Conservation (phyloP, 306 rosid genomes). For the Bauhinia variegata region DNA sequence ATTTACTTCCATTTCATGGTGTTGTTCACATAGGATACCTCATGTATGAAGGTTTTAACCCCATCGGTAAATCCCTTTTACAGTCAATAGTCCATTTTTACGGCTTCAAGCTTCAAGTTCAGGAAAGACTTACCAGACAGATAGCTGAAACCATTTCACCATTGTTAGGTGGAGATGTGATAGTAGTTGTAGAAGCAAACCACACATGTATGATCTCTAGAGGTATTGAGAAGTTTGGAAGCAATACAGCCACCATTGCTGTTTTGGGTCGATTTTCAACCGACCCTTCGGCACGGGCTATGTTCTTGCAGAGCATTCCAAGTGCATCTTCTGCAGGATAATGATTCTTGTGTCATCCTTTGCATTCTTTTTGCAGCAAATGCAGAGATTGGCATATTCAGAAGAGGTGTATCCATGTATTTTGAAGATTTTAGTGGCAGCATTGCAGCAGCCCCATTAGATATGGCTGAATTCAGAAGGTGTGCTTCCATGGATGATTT, state of each 20-base stretch:
- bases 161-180: conserved; percentile 73
- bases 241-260: conserved; percentile 90
- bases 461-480: conserved; percentile 22
- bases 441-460: conserved; percentile 1
- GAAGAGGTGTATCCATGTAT: no score
- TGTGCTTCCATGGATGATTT: background rate
- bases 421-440: conserved; percentile 8
- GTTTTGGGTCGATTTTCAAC: conserved; percentile 73
- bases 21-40: conserved; percentile 85
- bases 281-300: conserved; percentile 54
- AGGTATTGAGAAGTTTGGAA: conserved; percentile 92
- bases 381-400: no score
- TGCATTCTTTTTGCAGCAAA: background rate
- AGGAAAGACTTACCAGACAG: conserved; percentile 94
- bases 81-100: conserved; percentile 82
- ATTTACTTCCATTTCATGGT: conserved; percentile 92
- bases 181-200: conserved; percentile 89
- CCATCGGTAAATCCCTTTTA: conserved; percentile 64
- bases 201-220: conserved; percentile 97
- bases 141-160: conserved; percentile 86
- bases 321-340: conserved; percentile 39
- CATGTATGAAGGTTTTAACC: conserved; percentile 47
- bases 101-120: conserved; percentile 97
- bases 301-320: conserved; percentile 82
- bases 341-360: conserved; percentile 20